These are phyloP conservation scores for Globisporangium polare DNA, from an alignment of 352 stramenopile species.

Conservation along the genomic window DNA sequence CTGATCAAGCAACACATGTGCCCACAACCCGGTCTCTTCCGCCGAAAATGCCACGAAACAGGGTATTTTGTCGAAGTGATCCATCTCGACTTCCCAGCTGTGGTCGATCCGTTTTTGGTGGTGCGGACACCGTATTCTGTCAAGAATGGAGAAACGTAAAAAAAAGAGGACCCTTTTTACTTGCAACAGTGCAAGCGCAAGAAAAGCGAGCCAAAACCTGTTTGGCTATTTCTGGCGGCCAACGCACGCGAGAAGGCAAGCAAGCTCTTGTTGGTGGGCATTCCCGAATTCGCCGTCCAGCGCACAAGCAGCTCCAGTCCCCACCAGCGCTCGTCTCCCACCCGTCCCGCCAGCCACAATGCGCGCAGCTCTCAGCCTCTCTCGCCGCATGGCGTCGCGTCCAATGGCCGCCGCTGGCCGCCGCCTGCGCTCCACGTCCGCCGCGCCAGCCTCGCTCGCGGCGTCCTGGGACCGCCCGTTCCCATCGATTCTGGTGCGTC, in stretches of 20 bases:
- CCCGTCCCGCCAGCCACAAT: conserved; percentile 19
- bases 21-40: neutral
- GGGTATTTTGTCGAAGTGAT: neutral
- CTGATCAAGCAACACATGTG: conserved; percentile 8
- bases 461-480: conserved; percentile 76
- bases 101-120: conserved; percentile 27
- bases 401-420: conserved; percentile 3
- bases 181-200: conserved; percentile 5
- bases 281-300: conserved; percentile 14
- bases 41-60: neutral
- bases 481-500: conserved; percentile 69
- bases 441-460: conserved; percentile 51
- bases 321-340: neutral
- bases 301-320: neutral
- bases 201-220: neutral
- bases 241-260: neutral
- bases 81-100: neutral
- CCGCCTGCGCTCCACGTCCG: conserved; percentile 30
- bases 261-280: conserved; percentile 6
- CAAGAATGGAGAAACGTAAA: too few relatives aligned
- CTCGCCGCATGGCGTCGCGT: conserved; percentile 19
- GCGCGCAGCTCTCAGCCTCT: conserved; percentile 28
- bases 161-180: too few relatives aligned
- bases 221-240: conserved; percentile 3
- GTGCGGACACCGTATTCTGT: conserved; percentile 17